Evolutionary conservation across 345 rosid genomes (phyloP).

Genomic region (Pugionium cornutum): DNA sequence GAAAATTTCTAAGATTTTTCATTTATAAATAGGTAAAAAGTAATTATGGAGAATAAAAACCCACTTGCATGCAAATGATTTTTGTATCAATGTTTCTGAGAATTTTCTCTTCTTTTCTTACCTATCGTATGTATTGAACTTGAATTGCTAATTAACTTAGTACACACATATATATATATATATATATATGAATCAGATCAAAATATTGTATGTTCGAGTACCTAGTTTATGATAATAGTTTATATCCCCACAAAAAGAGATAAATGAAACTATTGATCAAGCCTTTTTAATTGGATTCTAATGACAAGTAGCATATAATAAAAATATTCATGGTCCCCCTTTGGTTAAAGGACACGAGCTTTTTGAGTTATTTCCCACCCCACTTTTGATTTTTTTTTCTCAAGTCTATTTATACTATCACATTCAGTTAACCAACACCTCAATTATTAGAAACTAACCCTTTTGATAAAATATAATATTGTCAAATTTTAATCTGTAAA

Average conservation of each 20-base stretch:
- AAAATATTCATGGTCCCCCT: conserved; percentile 32
- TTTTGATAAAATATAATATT: neutral
- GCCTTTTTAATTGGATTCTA: conserved; percentile 27
- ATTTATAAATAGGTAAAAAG: neutral
- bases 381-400: conserved; percentile 23
- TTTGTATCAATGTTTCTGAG: neutral
- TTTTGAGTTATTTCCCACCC: conserved; percentile 35
- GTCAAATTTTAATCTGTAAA: neutral
- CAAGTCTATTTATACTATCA: conserved; percentile 18
- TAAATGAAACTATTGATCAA: conserved; percentile 15
- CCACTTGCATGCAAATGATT: conserved; percentile 8
- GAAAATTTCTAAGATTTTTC: neutral
- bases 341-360: conserved; percentile 31
- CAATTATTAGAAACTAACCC: conserved; percentile 23
- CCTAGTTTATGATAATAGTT: conserved; percentile 7
- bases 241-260: neutral
- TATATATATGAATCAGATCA: too few relatives aligned
- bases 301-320: conserved; percentile 35
- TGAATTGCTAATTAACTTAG: conserved; percentile 20
- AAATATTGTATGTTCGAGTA: conserved; percentile 30
- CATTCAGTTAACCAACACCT: conserved; percentile 25
- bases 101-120: conserved; percentile 27
- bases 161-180: neutral
- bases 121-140: conserved; percentile 26
- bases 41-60: conserved; percentile 6